A percentile compares a stretch with the other conserved stretches of the same genome.
These are phyloP conservation scores for Candida morakotiae DNA, from an alignment of 805 yeast genomes.

Conservation along the genomic window DNA sequence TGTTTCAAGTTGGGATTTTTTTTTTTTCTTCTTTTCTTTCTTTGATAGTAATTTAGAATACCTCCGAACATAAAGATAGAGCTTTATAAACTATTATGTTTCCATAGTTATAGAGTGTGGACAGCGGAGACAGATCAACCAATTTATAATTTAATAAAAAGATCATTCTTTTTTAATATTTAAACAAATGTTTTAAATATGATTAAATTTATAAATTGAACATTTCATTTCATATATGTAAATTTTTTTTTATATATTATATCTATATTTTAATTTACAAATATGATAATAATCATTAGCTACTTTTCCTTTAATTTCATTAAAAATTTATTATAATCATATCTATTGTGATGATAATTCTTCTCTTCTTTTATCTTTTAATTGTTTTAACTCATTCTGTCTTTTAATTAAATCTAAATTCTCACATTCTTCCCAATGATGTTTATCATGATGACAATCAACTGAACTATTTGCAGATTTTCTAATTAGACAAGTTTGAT, in stretches of 20 bases:
- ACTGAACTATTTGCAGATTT: constrained; percentile 40
- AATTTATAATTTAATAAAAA: not conserved
- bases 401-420: constrained; percentile 78
- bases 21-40: not conserved
- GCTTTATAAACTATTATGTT: constrained; percentile 27
- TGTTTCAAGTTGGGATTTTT: too few species aligned
- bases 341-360: constrained; percentile 2
- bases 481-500: constrained; percentile 41
- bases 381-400: constrained; percentile 62
- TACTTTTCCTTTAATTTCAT: too few species aligned
- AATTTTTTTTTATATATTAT: not conserved
- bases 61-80: constrained; percentile 38
- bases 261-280: too few species aligned
- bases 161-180: not conserved
- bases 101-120: constrained; percentile 39
- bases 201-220: not conserved
- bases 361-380: constrained; percentile 19
- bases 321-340: too few species aligned
- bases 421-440: constrained; percentile 82
- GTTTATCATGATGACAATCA: constrained; percentile 72
- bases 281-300: not conserved
- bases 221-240: not conserved
- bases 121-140: constrained; percentile 40
- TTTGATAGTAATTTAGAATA: constrained; percentile 10
- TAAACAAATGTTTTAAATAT: not conserved